Base-by-base conservation (phyloP, 805 yeast genomes). In the Candida morakotiae region DNA sequence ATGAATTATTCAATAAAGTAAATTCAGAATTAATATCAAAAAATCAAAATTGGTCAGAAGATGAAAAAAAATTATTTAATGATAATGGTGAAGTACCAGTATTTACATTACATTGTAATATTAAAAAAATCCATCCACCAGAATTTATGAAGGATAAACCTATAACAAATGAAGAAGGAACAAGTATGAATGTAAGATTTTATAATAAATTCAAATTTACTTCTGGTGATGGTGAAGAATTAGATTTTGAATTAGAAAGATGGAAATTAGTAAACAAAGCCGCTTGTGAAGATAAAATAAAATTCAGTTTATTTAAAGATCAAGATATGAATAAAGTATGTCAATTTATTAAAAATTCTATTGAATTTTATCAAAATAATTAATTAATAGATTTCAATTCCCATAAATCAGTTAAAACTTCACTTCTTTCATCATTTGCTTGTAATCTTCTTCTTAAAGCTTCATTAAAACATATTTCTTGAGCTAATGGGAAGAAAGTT, bases 401-500 rank as follows among this genome's bases (percentile, higher is more conserved):
- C 73, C 73, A 68, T 42, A 63, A 42, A 25, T 49, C 50, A 13
- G 56, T 37, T 43, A 66, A 63, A 31, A 49, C 53, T 39, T 56
- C 54, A 9, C 58, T 40, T 39, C 73, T 60, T 13, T 53, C 59
- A 16, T 64, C 75, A 52, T 81, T 59, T 4, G 75, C 61, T 28
- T 52, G 48, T 24, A 76, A 51, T 53, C 97, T 81, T 68, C 93
- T 79, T 61, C 91, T 76, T 37, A 91, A 68, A 1, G 96, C 96
- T 62, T 85, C 91, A 56, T 91, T 93, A 61, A 88, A 85, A 45
- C 95, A 87, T 35, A 91, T 82, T 56, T 93, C 97, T 56, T 84
- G 91, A 30, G 89, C 82, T 10, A 81, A 74, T 8, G 84, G 84
- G 52, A 87, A 83, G 51, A 87, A 77, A 31, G 73, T 63, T 45